A percentile compares a stretch with the other conserved stretches of the same genome.
Evolutionary conservation across 2,329 filamentous ascomycete species (phyloP).

Genomic region (Ophiocordyceps camponoti-leonardi): DNA sequence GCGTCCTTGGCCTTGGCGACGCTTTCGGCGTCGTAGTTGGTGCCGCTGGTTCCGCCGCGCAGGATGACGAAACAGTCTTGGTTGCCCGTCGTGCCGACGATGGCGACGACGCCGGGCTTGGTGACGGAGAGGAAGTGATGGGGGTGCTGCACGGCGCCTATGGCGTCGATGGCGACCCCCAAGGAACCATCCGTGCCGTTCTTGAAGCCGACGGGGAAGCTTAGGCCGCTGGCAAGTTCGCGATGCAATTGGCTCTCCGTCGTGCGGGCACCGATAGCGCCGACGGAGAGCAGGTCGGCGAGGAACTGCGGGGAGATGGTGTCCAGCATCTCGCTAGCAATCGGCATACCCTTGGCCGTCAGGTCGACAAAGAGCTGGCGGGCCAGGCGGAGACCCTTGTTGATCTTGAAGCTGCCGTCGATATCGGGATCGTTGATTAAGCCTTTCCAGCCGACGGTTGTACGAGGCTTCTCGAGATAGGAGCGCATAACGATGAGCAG

Average conservation of each 20-base stretch:
- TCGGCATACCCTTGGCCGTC: conserved; percentile 82
- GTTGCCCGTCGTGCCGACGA: conserved; percentile 87
- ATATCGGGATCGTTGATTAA: conserved; percentile 98
- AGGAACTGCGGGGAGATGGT: conserved; percentile 96
- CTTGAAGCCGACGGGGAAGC: conserved; percentile 98
- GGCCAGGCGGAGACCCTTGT: conserved; percentile 80
- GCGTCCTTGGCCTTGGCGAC: conserved; percentile 71
- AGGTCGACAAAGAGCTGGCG: conserved; percentile 87
- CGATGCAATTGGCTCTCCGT: conserved; percentile 93
- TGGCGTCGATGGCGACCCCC: conserved; percentile 83
- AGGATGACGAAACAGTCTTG: conserved; percentile 96
- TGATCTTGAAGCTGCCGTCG: conserved; percentile 97
- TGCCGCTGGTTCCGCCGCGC: conserved; percentile 78
- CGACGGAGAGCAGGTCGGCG: conserved; percentile 78
- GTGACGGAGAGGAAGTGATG: conserved; percentile 97
- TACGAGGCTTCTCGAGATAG: conserved; percentile 96
- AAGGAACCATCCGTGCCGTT: conserved; percentile 92
- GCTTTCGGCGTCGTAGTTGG: conserved; percentile 80
- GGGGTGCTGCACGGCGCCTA: conserved; percentile 77
- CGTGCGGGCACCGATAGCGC: conserved; percentile 87
- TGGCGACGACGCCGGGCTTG: conserved; percentile 87
- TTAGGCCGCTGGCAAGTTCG: conserved; percentile 82
- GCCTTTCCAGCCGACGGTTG: conserved; percentile 97
- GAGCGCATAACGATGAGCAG: conserved; percentile 93
- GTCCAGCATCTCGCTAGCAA: conserved; percentile 95